phyloP scores from a whole-genome alignment of 1,284 basidiomycete species.

The Ganoderma leucocontextum region DNA sequence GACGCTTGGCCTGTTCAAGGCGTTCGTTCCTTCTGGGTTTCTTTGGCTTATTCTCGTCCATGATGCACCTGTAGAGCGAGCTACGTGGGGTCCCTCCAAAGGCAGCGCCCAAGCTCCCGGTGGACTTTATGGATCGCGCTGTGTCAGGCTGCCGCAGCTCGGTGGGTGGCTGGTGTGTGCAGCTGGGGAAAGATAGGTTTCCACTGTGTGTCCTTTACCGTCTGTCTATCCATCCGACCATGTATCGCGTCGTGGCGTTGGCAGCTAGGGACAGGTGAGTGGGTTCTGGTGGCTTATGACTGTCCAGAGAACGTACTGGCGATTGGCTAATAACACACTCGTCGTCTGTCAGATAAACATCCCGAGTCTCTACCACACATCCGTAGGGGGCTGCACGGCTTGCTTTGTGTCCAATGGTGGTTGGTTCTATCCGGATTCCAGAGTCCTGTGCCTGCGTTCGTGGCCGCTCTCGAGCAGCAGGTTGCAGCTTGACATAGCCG shows the following conservation, averaged over 20 bases:
- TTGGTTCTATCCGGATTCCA: background rate
- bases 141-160: background rate
- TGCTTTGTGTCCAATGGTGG: background rate
- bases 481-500: background rate
- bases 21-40: background rate
- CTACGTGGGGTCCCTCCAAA: background rate
- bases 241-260: background rate
- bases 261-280: background rate
- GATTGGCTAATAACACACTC: background rate
- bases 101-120: background rate
- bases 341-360: background rate
- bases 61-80: background rate
- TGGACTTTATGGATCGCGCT: background rate
- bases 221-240: background rate
- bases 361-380: background rate
- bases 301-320: too few relatives aligned
- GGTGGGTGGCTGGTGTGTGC: background rate
- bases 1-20: constrained; percentile 18
- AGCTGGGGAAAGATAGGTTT: background rate
- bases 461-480: background rate
- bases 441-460: background rate
- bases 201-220: background rate
- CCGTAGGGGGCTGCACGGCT: too few relatives aligned
- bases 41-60: background rate
- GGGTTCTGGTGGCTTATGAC: background rate